Evolutionary conservation across 2,329 filamentous ascomycete species (phyloP).

Genomic region (Hymenoscyphus infarciens): DNA sequence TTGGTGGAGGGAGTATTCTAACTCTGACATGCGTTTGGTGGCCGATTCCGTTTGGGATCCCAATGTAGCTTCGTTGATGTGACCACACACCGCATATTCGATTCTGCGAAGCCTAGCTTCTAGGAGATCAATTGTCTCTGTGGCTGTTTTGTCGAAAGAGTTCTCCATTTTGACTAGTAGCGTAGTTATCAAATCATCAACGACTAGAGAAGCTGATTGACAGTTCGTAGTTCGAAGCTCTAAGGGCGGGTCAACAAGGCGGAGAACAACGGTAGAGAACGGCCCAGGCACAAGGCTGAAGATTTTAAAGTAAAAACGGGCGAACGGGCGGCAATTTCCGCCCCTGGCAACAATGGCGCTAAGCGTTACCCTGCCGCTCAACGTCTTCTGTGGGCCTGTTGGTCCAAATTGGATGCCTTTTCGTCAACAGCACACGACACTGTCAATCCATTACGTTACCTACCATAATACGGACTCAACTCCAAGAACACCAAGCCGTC

Average conservation of each 20-base stretch:
- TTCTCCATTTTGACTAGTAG: conserved; percentile 25
- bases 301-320: neutral
- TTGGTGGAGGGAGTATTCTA: conserved; percentile 26
- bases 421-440: neutral
- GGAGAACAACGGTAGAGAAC: neutral
- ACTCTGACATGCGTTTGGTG: conserved; percentile 18
- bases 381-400: neutral
- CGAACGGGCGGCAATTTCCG: neutral
- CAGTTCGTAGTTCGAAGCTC: neutral
- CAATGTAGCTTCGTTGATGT: conserved; percentile 16
- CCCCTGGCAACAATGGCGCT: neutral
- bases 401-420: neutral
- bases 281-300: neutral
- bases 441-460: neutral
- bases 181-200: neutral
- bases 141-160: conserved; percentile 33
- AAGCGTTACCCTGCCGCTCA: neutral
- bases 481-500: neutral
- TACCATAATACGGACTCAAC: neutral
- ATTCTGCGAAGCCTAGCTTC: conserved; percentile 33
- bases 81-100: conserved; percentile 32
- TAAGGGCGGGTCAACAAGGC: neutral
- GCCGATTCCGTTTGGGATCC: conserved; percentile 14
- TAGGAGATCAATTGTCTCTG: conserved; percentile 34
- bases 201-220: neutral